These are phyloP conservation scores for Cucurbita argyrosperma DNA, from an alignment of 306 rosid species.

Conservation along the genomic window DNA sequence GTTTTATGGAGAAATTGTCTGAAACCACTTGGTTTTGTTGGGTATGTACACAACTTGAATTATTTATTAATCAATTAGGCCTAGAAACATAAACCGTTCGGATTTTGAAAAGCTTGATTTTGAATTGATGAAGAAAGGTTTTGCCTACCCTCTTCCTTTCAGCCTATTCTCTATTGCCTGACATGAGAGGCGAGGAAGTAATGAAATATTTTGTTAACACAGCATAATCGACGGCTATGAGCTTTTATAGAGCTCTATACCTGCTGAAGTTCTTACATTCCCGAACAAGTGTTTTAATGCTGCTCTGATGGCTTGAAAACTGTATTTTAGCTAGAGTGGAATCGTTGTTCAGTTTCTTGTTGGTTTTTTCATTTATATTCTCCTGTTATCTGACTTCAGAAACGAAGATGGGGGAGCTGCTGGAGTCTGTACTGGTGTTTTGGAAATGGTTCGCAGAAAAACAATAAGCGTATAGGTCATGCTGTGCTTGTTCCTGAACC, in stretches of 20 bases:
- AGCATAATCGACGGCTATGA: background rate
- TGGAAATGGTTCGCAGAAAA: slow-evolving; percentile 44
- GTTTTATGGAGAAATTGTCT: background rate
- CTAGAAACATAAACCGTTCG: background rate
- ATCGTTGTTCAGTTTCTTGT: background rate
- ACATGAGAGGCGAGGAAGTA: background rate
- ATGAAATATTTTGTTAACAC: background rate
- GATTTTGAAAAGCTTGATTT: background rate
- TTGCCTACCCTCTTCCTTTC: background rate
- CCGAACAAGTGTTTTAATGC: background rate
- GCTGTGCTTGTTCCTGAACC: slow-evolving; percentile 93
- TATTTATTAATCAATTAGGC: background rate
- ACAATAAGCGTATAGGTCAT: slow-evolving; percentile 76
- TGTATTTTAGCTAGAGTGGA: background rate
- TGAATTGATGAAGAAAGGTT: background rate
- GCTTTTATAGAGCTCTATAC: background rate
- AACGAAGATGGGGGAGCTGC: slow-evolving; percentile 86
- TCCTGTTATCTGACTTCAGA: slow-evolving; percentile 37
- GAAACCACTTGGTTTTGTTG: background rate
- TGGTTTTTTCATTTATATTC: slow-evolving; percentile 2
- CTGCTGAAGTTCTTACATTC: background rate
- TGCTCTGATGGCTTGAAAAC: background rate
- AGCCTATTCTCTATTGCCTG: background rate
- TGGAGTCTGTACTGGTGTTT: slow-evolving; percentile 84
- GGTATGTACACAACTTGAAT: background rate